Base-by-base conservation (phyloP, 73 alveolate species). In the Symbiodinium pilosum region DNA sequence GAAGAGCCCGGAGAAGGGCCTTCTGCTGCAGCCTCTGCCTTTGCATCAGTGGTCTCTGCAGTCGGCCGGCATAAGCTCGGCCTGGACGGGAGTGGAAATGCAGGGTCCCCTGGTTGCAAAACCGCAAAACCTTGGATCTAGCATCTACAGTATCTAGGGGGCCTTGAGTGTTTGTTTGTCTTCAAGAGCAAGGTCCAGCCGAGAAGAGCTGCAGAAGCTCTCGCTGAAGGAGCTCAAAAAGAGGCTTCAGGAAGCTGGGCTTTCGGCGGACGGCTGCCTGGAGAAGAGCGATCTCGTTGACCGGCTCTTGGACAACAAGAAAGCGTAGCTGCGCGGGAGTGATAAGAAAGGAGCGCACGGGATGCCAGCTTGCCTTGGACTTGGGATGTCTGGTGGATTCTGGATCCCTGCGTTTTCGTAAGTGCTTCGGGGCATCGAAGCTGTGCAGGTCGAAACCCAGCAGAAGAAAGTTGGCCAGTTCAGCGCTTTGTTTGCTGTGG, bases 41-140 rank as follows among this genome's bases (percentile, higher is more conserved):
- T 41, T 41, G 96, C 96, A 1, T 59, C 75, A n/a, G 87, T 68
- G 52, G 87, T 69, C 52, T 59, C 77, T 16, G 95, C 95, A 16
- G 30, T 88, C 30, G 95, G 95, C 42, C 95, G 95, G 44, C 95
- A 88, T 51, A 88, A 88, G 95, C 51, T 88, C 36, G 95, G 95
- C 95, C 86, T 86, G 43, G 93, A 85, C 32, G 71, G 73, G 47
- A 39, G 34, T 28, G 83, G 40, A n/a, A 36, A 34, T n/a, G 41
- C 44, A 28, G 43, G 9, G 85, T 2, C 1, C 85, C 85, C 7
- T 71, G 85, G 85, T 9, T 30, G n/a, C n/a, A n/a, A n/a, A n/a
- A n/a, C n/a, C n/a, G n/a, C n/a, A n/a, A n/a, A n/a, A n/a, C n/a
- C n/a, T n/a, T n/a, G n/a, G n/a, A n/a, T n/a, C n/a, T n/a, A n/a